A percentile compares a stretch with the other conserved stretches of the same genome.
These are phyloP conservation scores for Euphrasia arctica DNA, from an alignment of 305 asterid species.

Conservation along the genomic window DNA sequence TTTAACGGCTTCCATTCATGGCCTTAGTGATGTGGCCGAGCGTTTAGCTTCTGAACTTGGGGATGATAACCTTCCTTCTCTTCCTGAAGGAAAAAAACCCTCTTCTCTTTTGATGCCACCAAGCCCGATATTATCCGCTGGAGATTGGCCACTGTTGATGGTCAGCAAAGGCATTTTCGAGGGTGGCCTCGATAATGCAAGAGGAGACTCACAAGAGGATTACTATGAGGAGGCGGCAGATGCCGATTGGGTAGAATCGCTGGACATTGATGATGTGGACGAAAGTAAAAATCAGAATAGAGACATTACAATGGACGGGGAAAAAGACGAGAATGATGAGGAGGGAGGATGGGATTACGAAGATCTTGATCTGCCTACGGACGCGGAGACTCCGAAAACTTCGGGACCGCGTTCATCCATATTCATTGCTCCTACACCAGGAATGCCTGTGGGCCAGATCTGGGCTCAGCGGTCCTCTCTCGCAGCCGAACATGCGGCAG, in stretches of 20 bases:
- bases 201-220: slow-evolving; percentile 48
- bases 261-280: slow-evolving; percentile 69
- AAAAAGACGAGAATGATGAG: slow-evolving; percentile 42
- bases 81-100: slow-evolving; percentile 53
- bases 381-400: slow-evolving; percentile 54
- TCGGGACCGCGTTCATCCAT: slow-evolving; percentile 46
- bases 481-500: slow-evolving; percentile 85
- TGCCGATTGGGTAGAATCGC: slow-evolving; percentile 74
- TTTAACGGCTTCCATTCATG: slow-evolving; percentile 61
- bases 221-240: slow-evolving; percentile 66
- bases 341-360: slow-evolving; percentile 75
- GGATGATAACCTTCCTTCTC: slow-evolving; percentile 55
- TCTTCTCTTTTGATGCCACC: slow-evolving; percentile 67
- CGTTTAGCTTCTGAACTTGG: slow-evolving; percentile 63
- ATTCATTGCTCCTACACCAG: slow-evolving; percentile 62
- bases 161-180: slow-evolving; percentile 75
- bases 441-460: slow-evolving; percentile 84
- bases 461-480: slow-evolving; percentile 80
- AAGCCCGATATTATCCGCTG: slow-evolving; percentile 62
- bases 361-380: slow-evolving; percentile 66
- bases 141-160: slow-evolving; percentile 88
- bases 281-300: slow-evolving; percentile 52
- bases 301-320: slow-evolving; percentile 39
- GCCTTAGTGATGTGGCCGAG: slow-evolving; percentile 60
- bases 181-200: slow-evolving; percentile 56